Evolutionary conservation across 1,139 yeast species (phyloP).

Genomic region (Yamadazyma blattariae): DNA sequence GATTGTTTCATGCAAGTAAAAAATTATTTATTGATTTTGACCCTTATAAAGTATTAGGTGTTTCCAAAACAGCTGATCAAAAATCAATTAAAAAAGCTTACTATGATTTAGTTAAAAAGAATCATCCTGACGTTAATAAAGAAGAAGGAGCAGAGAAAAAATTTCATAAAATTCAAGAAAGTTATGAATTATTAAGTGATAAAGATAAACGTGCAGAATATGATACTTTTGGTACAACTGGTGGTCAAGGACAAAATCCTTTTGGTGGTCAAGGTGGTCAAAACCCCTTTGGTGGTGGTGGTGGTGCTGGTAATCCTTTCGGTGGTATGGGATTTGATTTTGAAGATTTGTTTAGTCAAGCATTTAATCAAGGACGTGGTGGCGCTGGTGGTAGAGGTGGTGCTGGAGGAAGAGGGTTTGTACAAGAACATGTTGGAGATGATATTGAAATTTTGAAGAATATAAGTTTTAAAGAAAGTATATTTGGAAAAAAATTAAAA

Average conservation of each 20-base stretch:
- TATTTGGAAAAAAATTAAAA: slow-evolving; percentile 69
- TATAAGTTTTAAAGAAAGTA: slow-evolving; percentile 80
- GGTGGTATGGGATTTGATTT: slow-evolving; percentile 57
- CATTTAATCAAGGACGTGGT: slow-evolving; percentile 52
- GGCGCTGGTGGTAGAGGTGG: slow-evolving; percentile 33
- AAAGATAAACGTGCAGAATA: slow-evolving; percentile 84
- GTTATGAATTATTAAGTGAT: slow-evolving; percentile 88
- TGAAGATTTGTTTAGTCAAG: slow-evolving; percentile 84
- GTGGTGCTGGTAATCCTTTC: slow-evolving; percentile 39
- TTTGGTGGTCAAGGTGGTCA: slow-evolving; percentile 44
- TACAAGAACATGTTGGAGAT: slow-evolving; percentile 84
- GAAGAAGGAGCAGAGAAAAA: slow-evolving; percentile 82
- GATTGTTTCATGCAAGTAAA: slow-evolving; percentile 31
- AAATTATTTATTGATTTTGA: slow-evolving; percentile 45
- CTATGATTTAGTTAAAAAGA: slow-evolving; percentile 88
- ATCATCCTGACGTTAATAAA: slow-evolving; percentile 95
- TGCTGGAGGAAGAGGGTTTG: slow-evolving; percentile 41
- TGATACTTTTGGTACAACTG: slow-evolving; percentile 83
- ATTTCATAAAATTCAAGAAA: slow-evolving; percentile 91
- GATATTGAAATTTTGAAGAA: slow-evolving; percentile 79
- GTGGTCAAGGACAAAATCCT: slow-evolving; percentile 53
- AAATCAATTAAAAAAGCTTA: slow-evolving; percentile 91
- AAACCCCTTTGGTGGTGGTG: slow-evolving; percentile 34
- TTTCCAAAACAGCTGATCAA: slow-evolving; percentile 66
- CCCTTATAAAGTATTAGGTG: slow-evolving; percentile 85